phyloP scores from a whole-genome alignment of 345 rosid species.

The Lagerstroemia speciosa region DNA sequence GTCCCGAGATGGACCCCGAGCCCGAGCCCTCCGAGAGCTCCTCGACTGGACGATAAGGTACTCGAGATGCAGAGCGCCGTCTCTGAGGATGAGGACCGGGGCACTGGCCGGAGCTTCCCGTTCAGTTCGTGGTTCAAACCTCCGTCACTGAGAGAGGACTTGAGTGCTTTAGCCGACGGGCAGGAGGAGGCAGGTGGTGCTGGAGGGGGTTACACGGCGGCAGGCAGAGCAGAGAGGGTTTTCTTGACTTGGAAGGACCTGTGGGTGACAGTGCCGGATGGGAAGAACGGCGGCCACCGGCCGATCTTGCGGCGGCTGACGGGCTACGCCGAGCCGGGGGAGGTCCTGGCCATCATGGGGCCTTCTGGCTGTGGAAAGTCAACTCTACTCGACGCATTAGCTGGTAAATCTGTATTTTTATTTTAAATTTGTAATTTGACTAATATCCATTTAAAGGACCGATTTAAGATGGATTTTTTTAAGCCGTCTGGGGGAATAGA shows the following conservation, averaged over 20 bases:
- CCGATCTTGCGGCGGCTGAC: constrained; percentile 25
- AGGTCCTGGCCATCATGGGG: constrained; percentile 41
- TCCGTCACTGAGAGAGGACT: not conserved
- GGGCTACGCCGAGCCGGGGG: constrained; percentile 34
- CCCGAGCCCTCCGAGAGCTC: not conserved
- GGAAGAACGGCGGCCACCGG: constrained; percentile 15
- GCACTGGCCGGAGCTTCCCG: not conserved
- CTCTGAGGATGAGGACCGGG: not conserved
- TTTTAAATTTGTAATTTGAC: too few species aligned
- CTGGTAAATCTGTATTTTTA: constrained; percentile 17
- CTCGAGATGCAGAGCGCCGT: not conserved
- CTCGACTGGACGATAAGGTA: not conserved
- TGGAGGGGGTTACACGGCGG: too few species aligned
- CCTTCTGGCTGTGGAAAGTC: constrained; percentile 53
- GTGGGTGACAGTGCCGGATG: constrained; percentile 22
- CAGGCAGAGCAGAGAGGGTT: constrained; percentile 11
- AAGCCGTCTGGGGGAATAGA: too few species aligned
- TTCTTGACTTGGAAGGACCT: constrained; percentile 40
- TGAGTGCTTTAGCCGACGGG: too few species aligned
- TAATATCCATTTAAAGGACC: too few species aligned
- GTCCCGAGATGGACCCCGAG: constrained; percentile 7
- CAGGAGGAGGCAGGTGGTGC: too few species aligned
- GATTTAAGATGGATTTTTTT: too few species aligned
- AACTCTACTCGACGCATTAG: constrained; percentile 40
- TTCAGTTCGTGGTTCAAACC: not conserved